Evolutionary conservation across 768 basidiomycete species (phyloP), one percentile per base, ranked within the genome.

Genomic region (Serendipita sp.): DNA sequence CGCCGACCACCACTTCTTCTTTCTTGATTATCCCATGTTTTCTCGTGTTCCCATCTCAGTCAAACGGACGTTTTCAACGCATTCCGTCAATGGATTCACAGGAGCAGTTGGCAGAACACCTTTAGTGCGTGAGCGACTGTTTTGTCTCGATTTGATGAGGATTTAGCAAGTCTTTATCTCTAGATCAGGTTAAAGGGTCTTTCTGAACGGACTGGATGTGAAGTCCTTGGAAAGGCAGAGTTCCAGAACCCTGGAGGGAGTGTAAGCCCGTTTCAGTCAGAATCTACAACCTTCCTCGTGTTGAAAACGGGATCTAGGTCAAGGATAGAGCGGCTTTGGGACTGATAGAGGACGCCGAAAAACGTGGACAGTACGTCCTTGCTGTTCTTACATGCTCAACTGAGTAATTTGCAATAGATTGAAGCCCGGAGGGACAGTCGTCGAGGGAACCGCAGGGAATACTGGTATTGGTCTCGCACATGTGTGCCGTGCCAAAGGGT

Each of bases 211-310:
- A 90, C 84, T 0, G 93, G 92, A 16, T 83, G 82, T 62, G 81
- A 81, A 61, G 91, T 97, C 65, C 84, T 85, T 53, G 94, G 89
- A n/a, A 97, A 99, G 72, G 91, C 96, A 20, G 96, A 99, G 74
- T 94, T 96, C 70, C 93, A 96, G 75, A 97, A 97, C 69, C 96
- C 96, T 0, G 96, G 96, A 3, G 95, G 95, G 42, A 93, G 90
- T 65, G 90, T 99, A 14, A 38, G 38, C 38, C 14, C 7, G 38
- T n/a, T 38, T 14, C 38, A 38, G 7, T 14, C 38, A 38, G 38
- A 38, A 38, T 38, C 7, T 5, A 38, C 7, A 14, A 38, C 7
- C 38, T 38, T 38, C 14, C 38, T n/a, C 7, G 14, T 38, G 14
- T 38, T 38, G 38, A 38, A 38, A 38, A 7, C 38, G 7, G n/a